Evolutionary conservation across 2,329 filamentous ascomycete genomes (phyloP).

Genomic region (Triangularia verruculosa): DNA sequence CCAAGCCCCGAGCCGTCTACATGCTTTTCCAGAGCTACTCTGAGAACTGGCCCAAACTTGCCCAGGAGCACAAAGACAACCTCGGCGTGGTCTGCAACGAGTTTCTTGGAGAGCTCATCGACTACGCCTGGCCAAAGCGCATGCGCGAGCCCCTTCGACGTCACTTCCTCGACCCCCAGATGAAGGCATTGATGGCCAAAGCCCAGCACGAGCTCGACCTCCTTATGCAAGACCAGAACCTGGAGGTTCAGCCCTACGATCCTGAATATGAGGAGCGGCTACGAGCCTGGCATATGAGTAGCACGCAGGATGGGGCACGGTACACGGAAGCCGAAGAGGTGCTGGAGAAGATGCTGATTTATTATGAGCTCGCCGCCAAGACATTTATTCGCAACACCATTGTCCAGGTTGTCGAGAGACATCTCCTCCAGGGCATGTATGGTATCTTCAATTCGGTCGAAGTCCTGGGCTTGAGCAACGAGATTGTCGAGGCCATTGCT

Average conservation of each 20-base stretch:
- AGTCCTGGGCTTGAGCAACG: slow-evolving; percentile 45
- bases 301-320: slow-evolving; percentile 42
- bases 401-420: slow-evolving; percentile 51
- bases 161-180: slow-evolving; percentile 48
- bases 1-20: slow-evolving; percentile 51
- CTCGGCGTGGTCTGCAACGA: slow-evolving; percentile 53
- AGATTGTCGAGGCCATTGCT: slow-evolving; percentile 48
- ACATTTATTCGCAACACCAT: slow-evolving; percentile 53
- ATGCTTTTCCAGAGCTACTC: slow-evolving; percentile 54
- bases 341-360: slow-evolving; percentile 55
- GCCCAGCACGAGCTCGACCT: slow-evolving; percentile 46
- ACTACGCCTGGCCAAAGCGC: slow-evolving; percentile 48
- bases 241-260: slow-evolving; percentile 53
- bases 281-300: slow-evolving; percentile 44
- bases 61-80: slow-evolving; percentile 54
- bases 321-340: slow-evolving; percentile 53
- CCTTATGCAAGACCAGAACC: slow-evolving; percentile 49
- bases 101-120: slow-evolving; percentile 50
- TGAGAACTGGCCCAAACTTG: slow-evolving; percentile 50
- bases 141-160: slow-evolving; percentile 51
- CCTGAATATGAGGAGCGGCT: slow-evolving; percentile 52
- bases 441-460: slow-evolving; percentile 52
- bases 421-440: slow-evolving; percentile 51
- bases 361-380: slow-evolving; percentile 52
- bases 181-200: slow-evolving; percentile 45